Base-by-base conservation (phyloP, 306 rosid genomes). In the Fragaria iinumae region DNA sequence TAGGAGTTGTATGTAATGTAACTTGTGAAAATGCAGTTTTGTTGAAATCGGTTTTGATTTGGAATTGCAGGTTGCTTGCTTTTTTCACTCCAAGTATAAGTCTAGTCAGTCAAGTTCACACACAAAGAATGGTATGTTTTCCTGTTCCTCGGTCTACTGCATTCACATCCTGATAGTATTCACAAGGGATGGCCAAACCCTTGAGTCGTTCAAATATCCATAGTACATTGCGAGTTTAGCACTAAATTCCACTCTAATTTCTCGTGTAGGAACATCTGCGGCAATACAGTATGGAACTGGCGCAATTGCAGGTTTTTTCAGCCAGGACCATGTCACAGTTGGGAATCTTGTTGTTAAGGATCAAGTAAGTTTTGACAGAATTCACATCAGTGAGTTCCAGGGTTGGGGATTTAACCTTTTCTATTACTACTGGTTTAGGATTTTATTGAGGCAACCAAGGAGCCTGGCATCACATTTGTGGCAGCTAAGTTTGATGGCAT, bases 381-480 rank as follows among this genome's bases (percentile, higher is more conserved):
- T 65, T 27, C 14, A 14, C 44, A 36, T 80, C 78, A 77, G 82
- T 55, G 59, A 55, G 74, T 74, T 79, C 72, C 32, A 12, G 4
- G 12, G 39, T 47, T 69, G 21, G 39, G 44, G 12, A 52, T 56
- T 73, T 27, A 67, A 13, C 72, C 53, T 38, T 49, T 11, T 18
- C 36, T 78, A 62, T 52, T 34, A 44, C 47, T 59, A 16, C 32
- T 32, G 62, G 21, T 18, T 41, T 71, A 87, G 90, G 90, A 79
- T 66, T 87, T 87, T 73, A 87, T 87, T n/a, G 90, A 87, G 88
- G 90, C 86, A 49, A 84, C 90, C 63, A 84, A 76, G 68, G 90
- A 87, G 78, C 88, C 90, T 41, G 71, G 90, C 72, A 12, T 87
- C 77, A 84, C 86, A 0, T 78, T 84, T 60, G 38, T 84, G 76